Conservation (phyloP, 1,284 basidiomycete genomes). For the Heimioporus retisporus region DNA sequence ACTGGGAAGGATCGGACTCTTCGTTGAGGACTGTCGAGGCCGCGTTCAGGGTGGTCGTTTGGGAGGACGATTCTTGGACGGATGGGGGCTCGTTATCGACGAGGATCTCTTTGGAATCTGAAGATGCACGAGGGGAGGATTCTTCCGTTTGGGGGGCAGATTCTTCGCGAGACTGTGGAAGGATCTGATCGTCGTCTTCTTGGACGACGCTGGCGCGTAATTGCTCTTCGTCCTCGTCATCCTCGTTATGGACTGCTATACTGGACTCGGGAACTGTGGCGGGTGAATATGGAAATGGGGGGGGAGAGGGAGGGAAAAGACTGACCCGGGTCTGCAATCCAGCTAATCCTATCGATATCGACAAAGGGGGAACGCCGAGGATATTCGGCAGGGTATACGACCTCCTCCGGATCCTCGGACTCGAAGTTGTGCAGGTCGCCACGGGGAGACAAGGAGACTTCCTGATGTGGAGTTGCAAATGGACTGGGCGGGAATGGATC, state of each 20-base stretch:
- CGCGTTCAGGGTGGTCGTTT: constrained; percentile 55
- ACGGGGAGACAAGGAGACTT: constrained; percentile 54
- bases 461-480: constrained; percentile 75
- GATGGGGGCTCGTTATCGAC: constrained; percentile 64
- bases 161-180: constrained; percentile 50
- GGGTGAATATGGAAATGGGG: constrained; percentile 18
- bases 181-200: constrained; percentile 54
- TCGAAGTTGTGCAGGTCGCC: constrained; percentile 63
- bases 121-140: constrained; percentile 62
- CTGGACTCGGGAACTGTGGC: constrained; percentile 61
- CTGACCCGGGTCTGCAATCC: constrained; percentile 77
- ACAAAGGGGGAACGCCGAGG: constrained; percentile 56
- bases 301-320: constrained; percentile 25
- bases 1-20: constrained; percentile 59
- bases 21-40: constrained; percentile 53
- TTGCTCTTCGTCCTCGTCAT: constrained; percentile 56
- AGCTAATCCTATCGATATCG: constrained; percentile 74
- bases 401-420: constrained; percentile 57
- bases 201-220: constrained; percentile 39
- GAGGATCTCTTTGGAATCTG: constrained; percentile 63
- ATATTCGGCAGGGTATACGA: constrained; percentile 62
- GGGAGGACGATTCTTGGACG: constrained; percentile 61
- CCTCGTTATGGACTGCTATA: constrained; percentile 70
- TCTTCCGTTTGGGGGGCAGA: constrained; percentile 52
- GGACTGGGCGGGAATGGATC: constrained; percentile 76